A percentile compares a stretch with the other conserved stretches of the same genome.
Evolutionary conservation across 1,284 basidiomycete species (phyloP).

Genomic region (Athelia sp.): DNA sequence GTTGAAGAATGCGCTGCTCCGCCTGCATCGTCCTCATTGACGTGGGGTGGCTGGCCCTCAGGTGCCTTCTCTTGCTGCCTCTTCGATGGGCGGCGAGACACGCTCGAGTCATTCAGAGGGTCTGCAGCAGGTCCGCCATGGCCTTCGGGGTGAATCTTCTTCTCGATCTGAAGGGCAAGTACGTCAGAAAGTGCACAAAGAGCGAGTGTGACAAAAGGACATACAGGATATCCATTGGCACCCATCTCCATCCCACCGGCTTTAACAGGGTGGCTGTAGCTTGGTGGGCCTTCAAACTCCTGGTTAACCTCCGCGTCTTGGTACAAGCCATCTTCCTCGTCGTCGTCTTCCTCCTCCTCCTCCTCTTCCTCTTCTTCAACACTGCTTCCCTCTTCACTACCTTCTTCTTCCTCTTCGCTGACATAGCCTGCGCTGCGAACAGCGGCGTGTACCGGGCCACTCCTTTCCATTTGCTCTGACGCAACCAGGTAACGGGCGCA

Average conservation of each 20-base stretch:
- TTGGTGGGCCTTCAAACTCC: conserved; percentile 40
- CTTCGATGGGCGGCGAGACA: conserved; percentile 44
- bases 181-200: conserved; percentile 4
- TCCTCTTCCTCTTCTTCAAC: conserved; percentile 63
- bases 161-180: conserved; percentile 32
- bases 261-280: conserved; percentile 38
- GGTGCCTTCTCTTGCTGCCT: conserved; percentile 71
- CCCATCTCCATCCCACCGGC: conserved; percentile 47
- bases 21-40: conserved; percentile 4
- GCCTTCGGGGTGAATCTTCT: conserved; percentile 22
- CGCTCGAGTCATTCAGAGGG: conserved; percentile 20
- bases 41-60: conserved; percentile 41
- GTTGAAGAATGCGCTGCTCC: too few relatives aligned
- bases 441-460: conserved; percentile 90
- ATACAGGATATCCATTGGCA: conserved; percentile 69
- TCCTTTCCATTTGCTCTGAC: conserved; percentile 90
- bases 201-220: conserved; percentile 16
- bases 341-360: too few relatives aligned
- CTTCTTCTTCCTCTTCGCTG: conserved; percentile 71
- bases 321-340: conserved; percentile 24
- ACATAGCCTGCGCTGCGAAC: conserved; percentile 86
- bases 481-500: conserved; percentile 95
- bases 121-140: conserved; percentile 8
- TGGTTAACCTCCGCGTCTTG: conserved; percentile 33
- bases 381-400: conserved; percentile 66